Percentiles rank a stretch among this genome's conserved stretches.
These are phyloP conservation scores for Talaromyces amestolkiae DNA, from an alignment of 2,329 filamentous ascomycete species.

Conservation along the genomic window DNA sequence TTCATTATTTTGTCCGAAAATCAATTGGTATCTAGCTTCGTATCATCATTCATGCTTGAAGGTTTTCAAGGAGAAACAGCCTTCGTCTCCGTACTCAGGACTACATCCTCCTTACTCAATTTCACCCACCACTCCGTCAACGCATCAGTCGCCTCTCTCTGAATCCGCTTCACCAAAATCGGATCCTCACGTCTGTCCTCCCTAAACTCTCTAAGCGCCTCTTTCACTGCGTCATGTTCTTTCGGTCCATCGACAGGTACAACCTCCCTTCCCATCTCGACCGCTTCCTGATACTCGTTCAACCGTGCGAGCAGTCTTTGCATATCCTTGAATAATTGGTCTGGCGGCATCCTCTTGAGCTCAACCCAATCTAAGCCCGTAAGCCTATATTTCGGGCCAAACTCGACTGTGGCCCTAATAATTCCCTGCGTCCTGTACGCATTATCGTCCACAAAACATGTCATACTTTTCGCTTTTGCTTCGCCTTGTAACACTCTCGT, in stretches of 20 bases:
- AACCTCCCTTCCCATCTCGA: constrained; percentile 14
- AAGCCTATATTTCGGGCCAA: constrained; percentile 22
- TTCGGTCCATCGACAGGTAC: not conserved
- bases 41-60: not conserved
- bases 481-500: constrained; percentile 26
- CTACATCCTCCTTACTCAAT: not conserved
- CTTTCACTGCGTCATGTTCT: not conserved
- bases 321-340: constrained; percentile 26
- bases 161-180: constrained; percentile 7
- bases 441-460: constrained; percentile 18
- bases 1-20: not conserved
- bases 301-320: constrained; percentile 23
- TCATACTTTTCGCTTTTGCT: constrained; percentile 20
- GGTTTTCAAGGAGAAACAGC: not conserved
- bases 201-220: constrained; percentile 1
- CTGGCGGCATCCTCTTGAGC: constrained; percentile 24
- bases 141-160: not conserved
- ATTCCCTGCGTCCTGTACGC: constrained; percentile 21
- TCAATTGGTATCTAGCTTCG: not conserved
- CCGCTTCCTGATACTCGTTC: constrained; percentile 20
- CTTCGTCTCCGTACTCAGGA: not conserved
- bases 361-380: constrained; percentile 26
- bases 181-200: constrained; percentile 7
- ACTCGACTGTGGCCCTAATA: constrained; percentile 25
- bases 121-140: constrained; percentile 15